Conservation (phyloP, 2,329 filamentous ascomycete genomes). For the Sclerotinia borealis region DNA sequence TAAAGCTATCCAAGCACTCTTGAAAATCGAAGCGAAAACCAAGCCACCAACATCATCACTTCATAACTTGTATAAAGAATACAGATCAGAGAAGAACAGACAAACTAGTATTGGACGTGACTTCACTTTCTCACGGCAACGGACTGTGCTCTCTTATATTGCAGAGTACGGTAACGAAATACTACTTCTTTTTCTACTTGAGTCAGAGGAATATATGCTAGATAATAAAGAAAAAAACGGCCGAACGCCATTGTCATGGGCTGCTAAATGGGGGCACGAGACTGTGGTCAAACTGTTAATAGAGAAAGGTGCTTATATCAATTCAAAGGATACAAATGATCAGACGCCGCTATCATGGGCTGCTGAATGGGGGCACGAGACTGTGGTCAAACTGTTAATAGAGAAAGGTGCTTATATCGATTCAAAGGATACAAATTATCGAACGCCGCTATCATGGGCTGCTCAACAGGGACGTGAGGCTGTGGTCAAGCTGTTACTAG, state of each 20-base stretch:
- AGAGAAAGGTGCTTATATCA: not conserved
- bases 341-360: not conserved
- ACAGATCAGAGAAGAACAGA: constrained; percentile 7
- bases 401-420: not conserved
- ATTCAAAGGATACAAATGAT: not conserved
- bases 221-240: no score
- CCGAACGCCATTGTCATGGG: not conserved
- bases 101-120: not conserved
- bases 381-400: not conserved
- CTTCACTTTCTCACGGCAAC: constrained; percentile 15
- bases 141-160: constrained; percentile 5
- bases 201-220: not conserved
- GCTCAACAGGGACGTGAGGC: constrained; percentile 3
- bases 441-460: constrained; percentile 4
- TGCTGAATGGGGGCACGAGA: accelerated
- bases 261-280: not conserved
- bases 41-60: constrained; percentile 7
- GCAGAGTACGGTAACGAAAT: constrained; percentile 14
- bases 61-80: constrained; percentile 11
- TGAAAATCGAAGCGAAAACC: constrained; percentile 17
- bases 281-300: not conserved
- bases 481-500: constrained; percentile 11
- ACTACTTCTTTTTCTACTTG: not conserved
- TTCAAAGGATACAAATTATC: not conserved
- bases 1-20: constrained; percentile 26